Evolutionary conservation across 495 filamentous ascomycete genomes (phyloP), one percentile per base, ranked within the genome.

Genomic region (Neurospora sp.): DNA sequence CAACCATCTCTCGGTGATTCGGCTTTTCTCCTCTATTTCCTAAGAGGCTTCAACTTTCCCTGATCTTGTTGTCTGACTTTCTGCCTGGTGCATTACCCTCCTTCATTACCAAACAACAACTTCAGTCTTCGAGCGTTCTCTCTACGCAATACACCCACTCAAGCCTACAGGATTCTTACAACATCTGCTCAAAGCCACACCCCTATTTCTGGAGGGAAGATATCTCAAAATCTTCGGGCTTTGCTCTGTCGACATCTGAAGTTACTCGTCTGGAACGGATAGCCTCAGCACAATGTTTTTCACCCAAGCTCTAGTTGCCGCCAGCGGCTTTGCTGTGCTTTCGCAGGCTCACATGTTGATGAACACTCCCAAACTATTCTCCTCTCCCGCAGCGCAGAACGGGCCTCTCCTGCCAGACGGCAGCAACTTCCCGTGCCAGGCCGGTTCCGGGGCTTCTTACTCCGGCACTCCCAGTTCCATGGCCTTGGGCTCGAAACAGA

Each of bases 361-460:
- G 88, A 82, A 76, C 61, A 83, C 75, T 10, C 94, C 95, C 0
- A 83, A 86, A 41, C 94, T 22, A 14, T 59, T 59, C 6, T 0
- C 9, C 0, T 31, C 48, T 0, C 48, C 48, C 0, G 0, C 0
- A 0, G 0, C 31, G 3, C 48, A 3, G 0, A 59, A 61, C 9
- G 53, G 53, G 0, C 53, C 53, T 8, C 4, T 61, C 0, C 0
- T 3, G 0, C 4, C 3, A 70, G 70, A 48, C 3, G 91, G 92
- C 14, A 82, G 78, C 44, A 86, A 97, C 81, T 98, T 89, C 79
- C 94, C 95, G 0, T 98, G 95, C 87, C 92, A 96, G 81, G 27
- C 22, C 22, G 22, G 22, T 1, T 27, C 22, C 22, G 22, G 22
- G 22, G 22, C 22, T 27, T 1, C 1, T 1, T 27, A 27, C 73